Conservation (phyloP, 805 yeast genomes). For the Teunomyces panamensis region DNA sequence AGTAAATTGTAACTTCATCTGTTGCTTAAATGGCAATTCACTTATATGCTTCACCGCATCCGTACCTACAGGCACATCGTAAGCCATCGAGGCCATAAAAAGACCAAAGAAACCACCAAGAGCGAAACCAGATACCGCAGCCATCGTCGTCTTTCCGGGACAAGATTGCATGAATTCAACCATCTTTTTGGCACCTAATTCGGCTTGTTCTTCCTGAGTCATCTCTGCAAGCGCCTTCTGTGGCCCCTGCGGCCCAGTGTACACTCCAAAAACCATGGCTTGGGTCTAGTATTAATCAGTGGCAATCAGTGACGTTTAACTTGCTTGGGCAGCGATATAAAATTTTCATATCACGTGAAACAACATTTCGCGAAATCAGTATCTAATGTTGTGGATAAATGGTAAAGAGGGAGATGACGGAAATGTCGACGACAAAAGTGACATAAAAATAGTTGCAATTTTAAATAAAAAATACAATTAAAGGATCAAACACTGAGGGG, state of each 20-base stretch:
- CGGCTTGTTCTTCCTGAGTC: slow-evolving; percentile 92
- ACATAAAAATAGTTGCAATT: no score
- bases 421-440: no score
- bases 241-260: slow-evolving; percentile 31
- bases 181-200: slow-evolving; percentile 81
- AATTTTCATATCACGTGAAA: slow-evolving; percentile 2
- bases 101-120: slow-evolving; percentile 95
- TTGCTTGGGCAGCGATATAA: neutral
- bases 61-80: slow-evolving; percentile 74
- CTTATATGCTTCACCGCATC: slow-evolving; percentile 56
- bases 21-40: slow-evolving; percentile 88
- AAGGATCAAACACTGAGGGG: no score
- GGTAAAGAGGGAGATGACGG: no score
- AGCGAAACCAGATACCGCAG: slow-evolving; percentile 92
- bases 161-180: slow-evolving; percentile 85
- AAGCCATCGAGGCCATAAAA: slow-evolving; percentile 88
- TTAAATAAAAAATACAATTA: no score
- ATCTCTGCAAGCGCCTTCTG: slow-evolving; percentile 59
- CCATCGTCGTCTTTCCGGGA: slow-evolving; percentile 88
- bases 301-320: neutral
- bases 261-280: slow-evolving; percentile 34
- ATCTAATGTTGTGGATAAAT: no score
- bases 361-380: no score
- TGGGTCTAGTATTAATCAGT: neutral
- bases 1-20: slow-evolving; percentile 82